These are phyloP conservation scores for Vachellia pachyceras DNA, from an alignment of 306 rosid species.

Conservation along the genomic window DNA sequence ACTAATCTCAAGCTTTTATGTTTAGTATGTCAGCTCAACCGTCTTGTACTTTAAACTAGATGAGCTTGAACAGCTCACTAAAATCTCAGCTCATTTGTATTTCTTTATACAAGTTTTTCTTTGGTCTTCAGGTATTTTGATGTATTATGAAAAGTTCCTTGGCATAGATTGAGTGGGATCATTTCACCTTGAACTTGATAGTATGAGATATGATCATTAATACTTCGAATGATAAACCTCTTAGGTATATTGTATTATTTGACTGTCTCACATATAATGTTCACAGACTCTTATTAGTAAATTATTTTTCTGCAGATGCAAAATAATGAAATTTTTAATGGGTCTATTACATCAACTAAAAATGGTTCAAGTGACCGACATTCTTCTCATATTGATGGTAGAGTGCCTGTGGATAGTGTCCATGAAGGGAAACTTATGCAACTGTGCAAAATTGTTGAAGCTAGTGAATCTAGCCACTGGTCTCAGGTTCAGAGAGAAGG, in stretches of 20 bases:
- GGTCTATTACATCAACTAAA: constrained; percentile 50
- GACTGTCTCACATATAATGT: constrained; percentile 18
- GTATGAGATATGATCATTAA: not conserved
- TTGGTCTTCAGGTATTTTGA: not conserved
- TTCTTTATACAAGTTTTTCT: not conserved
- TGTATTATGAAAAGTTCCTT: not conserved
- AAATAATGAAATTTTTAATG: constrained; percentile 51
- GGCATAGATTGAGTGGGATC: constrained; percentile 9
- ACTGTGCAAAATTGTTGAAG: constrained; percentile 82
- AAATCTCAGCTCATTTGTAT: not conserved
- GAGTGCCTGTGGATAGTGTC: constrained; percentile 45
- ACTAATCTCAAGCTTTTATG: not conserved
- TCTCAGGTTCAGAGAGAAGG: constrained; percentile 52
- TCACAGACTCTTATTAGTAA: constrained; percentile 26
- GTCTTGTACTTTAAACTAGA: not conserved
- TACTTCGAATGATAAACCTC: constrained; percentile 14
- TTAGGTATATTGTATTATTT: constrained; percentile 3
- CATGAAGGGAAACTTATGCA: constrained; percentile 88
- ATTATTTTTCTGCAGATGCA: constrained; percentile 49
- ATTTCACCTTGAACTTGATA: constrained; percentile 12
- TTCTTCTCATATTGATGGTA: constrained; percentile 55
- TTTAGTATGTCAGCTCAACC: not conserved
- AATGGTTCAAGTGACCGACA: constrained; percentile 56
- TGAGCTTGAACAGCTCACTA: not conserved
- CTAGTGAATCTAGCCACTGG: constrained; percentile 66